phyloP scores from a whole-genome alignment of 768 basidiomycete species.

The Termitomyces sp. region DNA sequence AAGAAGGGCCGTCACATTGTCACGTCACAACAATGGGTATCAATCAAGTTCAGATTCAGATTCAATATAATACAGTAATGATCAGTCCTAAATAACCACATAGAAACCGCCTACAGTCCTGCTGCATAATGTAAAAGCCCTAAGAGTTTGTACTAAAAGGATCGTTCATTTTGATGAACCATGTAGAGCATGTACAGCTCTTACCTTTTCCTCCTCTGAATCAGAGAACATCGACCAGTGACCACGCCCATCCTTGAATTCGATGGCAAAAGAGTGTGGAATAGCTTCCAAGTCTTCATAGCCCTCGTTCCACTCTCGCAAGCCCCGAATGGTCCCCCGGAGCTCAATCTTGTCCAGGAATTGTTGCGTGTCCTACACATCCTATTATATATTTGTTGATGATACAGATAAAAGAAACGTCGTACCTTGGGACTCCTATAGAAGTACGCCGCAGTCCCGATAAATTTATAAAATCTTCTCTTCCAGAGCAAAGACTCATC shows the following conservation, averaged over 20 bases:
- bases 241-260: conserved; percentile 43
- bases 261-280: conserved; percentile 59
- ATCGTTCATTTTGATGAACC: background rate
- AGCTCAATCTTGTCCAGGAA: conserved; percentile 40
- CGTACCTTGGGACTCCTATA: conserved; percentile 47
- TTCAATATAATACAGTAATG: conserved; percentile 1
- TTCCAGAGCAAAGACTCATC: conserved; percentile 53
- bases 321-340: conserved; percentile 35
- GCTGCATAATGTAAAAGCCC: conserved; percentile 40
- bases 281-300: conserved; percentile 64
- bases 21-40: conserved; percentile 10
- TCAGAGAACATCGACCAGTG: conserved; percentile 59
- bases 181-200: conserved; percentile 1
- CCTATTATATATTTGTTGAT: background rate
- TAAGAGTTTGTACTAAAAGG: conserved; percentile 35
- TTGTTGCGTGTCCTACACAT: conserved; percentile 29
- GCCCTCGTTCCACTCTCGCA: conserved; percentile 63
- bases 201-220: conserved; percentile 57
- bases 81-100: conserved; percentile 1
- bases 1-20: conserved; percentile 11
- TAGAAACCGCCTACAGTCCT: conserved; percentile 24
- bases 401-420: background rate
- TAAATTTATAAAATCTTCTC: conserved; percentile 56
- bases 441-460: conserved; percentile 39
- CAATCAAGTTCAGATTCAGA: background rate